Evolutionary conservation across 2,329 filamentous ascomycete genomes (phyloP).

Genomic region (Hypoxylon sp.): DNA sequence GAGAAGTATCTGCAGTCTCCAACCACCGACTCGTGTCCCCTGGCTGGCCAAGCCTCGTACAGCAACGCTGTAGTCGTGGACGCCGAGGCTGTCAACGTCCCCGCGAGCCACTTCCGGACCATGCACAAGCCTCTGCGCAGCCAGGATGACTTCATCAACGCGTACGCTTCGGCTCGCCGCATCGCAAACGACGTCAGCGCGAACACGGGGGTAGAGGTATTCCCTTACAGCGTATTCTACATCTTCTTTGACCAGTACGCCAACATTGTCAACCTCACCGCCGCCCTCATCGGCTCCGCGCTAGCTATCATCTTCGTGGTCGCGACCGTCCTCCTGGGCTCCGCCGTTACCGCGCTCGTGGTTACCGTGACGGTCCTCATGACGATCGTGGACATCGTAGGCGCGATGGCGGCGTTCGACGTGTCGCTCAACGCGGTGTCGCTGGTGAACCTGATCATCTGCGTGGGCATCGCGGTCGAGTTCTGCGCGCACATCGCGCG

Average conservation of each 20-base stretch:
- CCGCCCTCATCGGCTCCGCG: conserved; percentile 80
- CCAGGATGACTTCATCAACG: conserved; percentile 91
- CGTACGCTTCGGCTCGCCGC: conserved; percentile 87
- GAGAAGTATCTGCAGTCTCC: conserved; percentile 82
- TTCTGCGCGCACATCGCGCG: conserved; percentile 97
- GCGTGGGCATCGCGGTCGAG: conserved; percentile 94
- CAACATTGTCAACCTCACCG: conserved; percentile 81
- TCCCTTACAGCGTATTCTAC: conserved; percentile 97
- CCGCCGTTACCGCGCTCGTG: conserved; percentile 78
- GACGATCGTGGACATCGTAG: conserved; percentile 93
- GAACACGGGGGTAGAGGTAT: conserved; percentile 80
- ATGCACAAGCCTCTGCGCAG: conserved; percentile 86
- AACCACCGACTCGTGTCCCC: conserved; percentile 82
- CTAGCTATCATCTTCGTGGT: conserved; percentile 86
- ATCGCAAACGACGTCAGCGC: conserved; percentile 80
- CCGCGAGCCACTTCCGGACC: conserved; percentile 90
- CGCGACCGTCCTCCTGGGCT: conserved; percentile 82
- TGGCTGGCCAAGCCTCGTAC: conserved; percentile 89
- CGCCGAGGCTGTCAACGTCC: conserved; percentile 68
- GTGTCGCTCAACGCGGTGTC: conserved; percentile 95
- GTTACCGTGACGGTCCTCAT: conserved; percentile 89
- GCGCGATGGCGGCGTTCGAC: conserved; percentile 87
- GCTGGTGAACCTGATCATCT: conserved; percentile 95
- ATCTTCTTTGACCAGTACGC: conserved; percentile 99
- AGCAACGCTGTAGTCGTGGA: conserved; percentile 84